Evolutionary conservation across 2,329 filamentous ascomycete genomes (phyloP).

Genomic region (Ophiocordyceps sinensis): DNA sequence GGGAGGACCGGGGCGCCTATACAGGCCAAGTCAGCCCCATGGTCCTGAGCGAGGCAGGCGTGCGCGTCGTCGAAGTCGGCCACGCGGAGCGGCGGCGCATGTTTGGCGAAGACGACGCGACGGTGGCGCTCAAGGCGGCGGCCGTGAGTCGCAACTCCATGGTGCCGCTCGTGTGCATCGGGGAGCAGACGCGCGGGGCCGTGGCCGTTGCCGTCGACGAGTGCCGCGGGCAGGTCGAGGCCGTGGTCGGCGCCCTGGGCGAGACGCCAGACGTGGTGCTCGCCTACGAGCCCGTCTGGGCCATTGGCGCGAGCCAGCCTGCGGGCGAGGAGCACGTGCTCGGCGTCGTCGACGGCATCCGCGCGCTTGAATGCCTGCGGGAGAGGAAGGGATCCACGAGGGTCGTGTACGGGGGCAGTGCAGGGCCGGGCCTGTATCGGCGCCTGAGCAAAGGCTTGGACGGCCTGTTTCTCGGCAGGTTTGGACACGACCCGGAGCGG

Average conservation of each 20-base stretch:
- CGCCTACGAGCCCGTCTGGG: slow-evolving; percentile 83
- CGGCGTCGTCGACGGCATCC: slow-evolving; percentile 50
- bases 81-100: slow-evolving; percentile 64
- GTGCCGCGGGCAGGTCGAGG: slow-evolving; percentile 49
- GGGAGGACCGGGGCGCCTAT: slow-evolving; percentile 55
- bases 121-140: slow-evolving; percentile 52
- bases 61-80: slow-evolving; percentile 60
- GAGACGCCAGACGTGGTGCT: slow-evolving; percentile 55
- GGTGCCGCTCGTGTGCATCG: slow-evolving; percentile 67
- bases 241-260: slow-evolving; percentile 46
- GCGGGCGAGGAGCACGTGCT: slow-evolving; percentile 60
- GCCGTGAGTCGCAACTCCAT: slow-evolving; percentile 56
- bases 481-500: slow-evolving; percentile 61
- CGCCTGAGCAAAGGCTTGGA: slow-evolving; percentile 56
- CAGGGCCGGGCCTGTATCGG: slow-evolving; percentile 62
- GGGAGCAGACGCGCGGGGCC: slow-evolving; percentile 43
- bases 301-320: slow-evolving; percentile 62
- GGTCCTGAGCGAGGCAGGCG: slow-evolving; percentile 52
- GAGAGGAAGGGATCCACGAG: slow-evolving; percentile 42
- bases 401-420: slow-evolving; percentile 71
- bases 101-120: slow-evolving; percentile 60
- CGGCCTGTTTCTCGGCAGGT: slow-evolving; percentile 68
- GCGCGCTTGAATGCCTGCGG: slow-evolving; percentile 34
- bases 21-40: slow-evolving; percentile 65
- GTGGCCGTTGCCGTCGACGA: slow-evolving; percentile 49